A percentile compares a stretch with the other conserved stretches of the same genome.
phyloP scores from a whole-genome alignment of 176 grass and related monocot species.

The Hyparrhenia diplandra region DNA sequence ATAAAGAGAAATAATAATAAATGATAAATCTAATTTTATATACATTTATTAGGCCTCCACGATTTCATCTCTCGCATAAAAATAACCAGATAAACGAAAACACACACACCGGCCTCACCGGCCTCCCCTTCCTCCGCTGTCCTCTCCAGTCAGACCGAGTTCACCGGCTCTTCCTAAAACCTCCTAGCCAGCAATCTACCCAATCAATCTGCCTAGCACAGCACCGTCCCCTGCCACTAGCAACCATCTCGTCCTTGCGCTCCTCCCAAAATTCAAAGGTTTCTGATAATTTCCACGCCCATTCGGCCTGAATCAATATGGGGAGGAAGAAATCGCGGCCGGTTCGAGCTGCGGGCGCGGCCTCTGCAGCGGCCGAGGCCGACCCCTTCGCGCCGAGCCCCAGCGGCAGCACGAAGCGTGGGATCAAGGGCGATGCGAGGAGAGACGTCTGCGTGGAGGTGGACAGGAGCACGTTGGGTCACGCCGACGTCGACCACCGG shows the following conservation, averaged over 20 bases:
- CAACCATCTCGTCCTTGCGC: neutral
- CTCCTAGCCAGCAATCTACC: neutral
- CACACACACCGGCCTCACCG: no score
- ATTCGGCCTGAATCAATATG: slow-evolving; percentile 43
- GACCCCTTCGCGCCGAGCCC: slow-evolving; percentile 28
- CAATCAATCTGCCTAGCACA: neutral
- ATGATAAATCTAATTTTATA: no score
- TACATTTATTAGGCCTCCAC: no score
- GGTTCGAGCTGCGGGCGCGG: slow-evolving; percentile 28
- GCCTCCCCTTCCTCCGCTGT: no score
- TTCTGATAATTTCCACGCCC: neutral
- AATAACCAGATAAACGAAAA: no score
- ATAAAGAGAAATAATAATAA: no score
- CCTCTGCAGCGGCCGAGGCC: neutral
- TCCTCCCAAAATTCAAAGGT: neutral
- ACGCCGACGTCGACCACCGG: slow-evolving; percentile 22
- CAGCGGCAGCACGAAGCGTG: slow-evolving; percentile 32
- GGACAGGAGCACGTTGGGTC: slow-evolving; percentile 23
- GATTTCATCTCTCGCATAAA: no score
- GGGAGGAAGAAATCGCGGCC: slow-evolving; percentile 72
- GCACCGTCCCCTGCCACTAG: neutral
- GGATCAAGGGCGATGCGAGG: slow-evolving; percentile 29
- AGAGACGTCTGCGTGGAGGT: slow-evolving; percentile 58
- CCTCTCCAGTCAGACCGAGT: no score
- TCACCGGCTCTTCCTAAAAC: neutral